Base-by-base conservation (phyloP, 148 eudicot species). In the Arbutus unedo region DNA sequence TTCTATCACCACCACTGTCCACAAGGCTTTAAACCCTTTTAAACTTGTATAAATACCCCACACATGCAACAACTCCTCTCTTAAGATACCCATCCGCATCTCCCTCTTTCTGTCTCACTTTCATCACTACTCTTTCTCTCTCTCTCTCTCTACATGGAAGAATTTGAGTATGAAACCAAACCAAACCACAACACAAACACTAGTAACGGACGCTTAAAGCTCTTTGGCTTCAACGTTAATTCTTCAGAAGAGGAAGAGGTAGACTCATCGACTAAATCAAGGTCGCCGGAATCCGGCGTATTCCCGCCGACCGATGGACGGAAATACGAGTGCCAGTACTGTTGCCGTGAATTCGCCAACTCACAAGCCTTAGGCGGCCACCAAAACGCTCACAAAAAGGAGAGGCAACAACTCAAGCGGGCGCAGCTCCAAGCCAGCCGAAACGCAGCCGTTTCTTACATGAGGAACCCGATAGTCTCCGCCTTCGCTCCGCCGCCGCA, bases 331-430 rank as follows among this genome's bases (percentile, higher is more conserved):
- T 95, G 98, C 78, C 98, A 93, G 75, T 93, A 95, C 73, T 95
- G 98, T 71, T 89, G 88, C 84, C 84, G 98, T 0, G 96, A 93
- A 85, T 95, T 95, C 79, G 94, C 93, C 8, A 95, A 95, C 90
- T 95, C 98, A 0, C 98, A 95, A 76, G 98, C 98, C 2, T 68
- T 95, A 18, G 98, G 98, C 13, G 98, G 98, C 5, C 98, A 95
- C 83, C 98, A 95, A 59, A 95, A 95, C 86, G 98, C 98, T 14
- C 98, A 95, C 87, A 95, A 95, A 51, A 95, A 95, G 75, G 98
- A 93, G 47, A 82, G 98, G 0, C 98, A 95, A 25, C 98, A 91
- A 70, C 80, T 91, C 19, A 95, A 95, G 72, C 91, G 98, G 13
- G 98, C 98, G 2, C 98, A 95, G 82, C 54, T 93, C 70, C 94